Percentiles rank a stretch among this genome's conserved stretches.
phyloP scores from a whole-genome alignment of 2,329 filamentous ascomycete species.

The Beauveria rudraprayagi region DNA sequence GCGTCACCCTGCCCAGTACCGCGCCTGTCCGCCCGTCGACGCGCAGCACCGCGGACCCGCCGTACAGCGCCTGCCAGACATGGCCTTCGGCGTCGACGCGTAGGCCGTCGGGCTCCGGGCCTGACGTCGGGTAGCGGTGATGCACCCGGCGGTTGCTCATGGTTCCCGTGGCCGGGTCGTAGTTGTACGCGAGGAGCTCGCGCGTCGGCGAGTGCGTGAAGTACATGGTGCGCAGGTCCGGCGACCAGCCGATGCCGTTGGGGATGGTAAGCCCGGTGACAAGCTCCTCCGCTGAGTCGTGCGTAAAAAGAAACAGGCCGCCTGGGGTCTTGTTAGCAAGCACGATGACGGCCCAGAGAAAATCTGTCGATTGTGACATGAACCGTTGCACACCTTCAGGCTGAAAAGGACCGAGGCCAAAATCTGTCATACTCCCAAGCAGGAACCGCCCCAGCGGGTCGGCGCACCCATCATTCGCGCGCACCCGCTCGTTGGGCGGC shows the following conservation, averaged over 20 bases:
- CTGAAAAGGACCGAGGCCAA: constrained; percentile 47
- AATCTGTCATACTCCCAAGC: constrained; percentile 81
- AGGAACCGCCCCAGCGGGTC: constrained; percentile 78
- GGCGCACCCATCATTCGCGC: constrained; percentile 74
- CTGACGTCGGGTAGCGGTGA: constrained; percentile 52
- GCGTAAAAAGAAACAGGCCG: constrained; percentile 63
- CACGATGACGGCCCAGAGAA: too few relatives aligned
- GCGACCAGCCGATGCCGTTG: constrained; percentile 77
- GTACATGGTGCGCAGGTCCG: constrained; percentile 66
- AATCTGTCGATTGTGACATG: too few relatives aligned
- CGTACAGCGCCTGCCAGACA: constrained; percentile 84
- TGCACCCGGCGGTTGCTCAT: constrained; percentile 63
- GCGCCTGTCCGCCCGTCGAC: constrained; percentile 57
- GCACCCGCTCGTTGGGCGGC: constrained; percentile 42
- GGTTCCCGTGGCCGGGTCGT: constrained; percentile 53
- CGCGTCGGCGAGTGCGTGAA: constrained; percentile 70
- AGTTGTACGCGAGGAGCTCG: constrained; percentile 69
- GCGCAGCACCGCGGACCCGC: constrained; percentile 65
- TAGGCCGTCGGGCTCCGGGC: constrained; percentile 71
- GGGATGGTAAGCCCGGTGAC: constrained; percentile 65
- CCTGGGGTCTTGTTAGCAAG: constrained; percentile 32
- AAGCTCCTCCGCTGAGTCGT: constrained; percentile 50
- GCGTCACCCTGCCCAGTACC: constrained; percentile 63
- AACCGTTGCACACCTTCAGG: constrained; percentile 41
- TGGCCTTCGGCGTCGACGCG: constrained; percentile 76